Percentiles rank a stretch among this genome's conserved stretches.
Evolutionary conservation across 805 yeast species (phyloP).

Genomic region (Candida nitratophila): DNA sequence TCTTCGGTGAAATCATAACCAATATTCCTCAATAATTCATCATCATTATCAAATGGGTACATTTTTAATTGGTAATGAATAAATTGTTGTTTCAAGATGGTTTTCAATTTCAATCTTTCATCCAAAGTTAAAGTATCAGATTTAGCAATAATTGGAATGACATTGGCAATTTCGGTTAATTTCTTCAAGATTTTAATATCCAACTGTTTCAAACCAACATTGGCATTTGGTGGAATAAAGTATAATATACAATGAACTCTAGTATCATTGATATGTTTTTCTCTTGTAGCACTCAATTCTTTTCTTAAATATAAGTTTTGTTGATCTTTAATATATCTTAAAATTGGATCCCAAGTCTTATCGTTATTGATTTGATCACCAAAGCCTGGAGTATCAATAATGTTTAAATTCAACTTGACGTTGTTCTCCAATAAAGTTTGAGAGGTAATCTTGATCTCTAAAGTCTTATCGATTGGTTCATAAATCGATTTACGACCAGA

Average conservation of each 20-base stretch:
- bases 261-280: constrained; percentile 71
- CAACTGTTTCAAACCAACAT: constrained; percentile 69
- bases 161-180: constrained; percentile 84
- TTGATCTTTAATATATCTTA: constrained; percentile 92
- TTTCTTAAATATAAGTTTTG: constrained; percentile 85
- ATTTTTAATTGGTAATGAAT: constrained; percentile 62
- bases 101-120: constrained; percentile 78
- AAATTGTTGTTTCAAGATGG: constrained; percentile 70
- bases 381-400: constrained; percentile 96
- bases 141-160: constrained; percentile 93
- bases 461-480: constrained; percentile 78
- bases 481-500: constrained; percentile 61
- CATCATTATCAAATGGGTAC: constrained; percentile 49
- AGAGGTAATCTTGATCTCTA: constrained; percentile 70
- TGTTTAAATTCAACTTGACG: constrained; percentile 77
- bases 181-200: constrained; percentile 80
- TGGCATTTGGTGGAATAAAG: constrained; percentile 81
- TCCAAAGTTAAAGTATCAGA: constrained; percentile 82
- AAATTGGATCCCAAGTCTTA: constrained; percentile 94
- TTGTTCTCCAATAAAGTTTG: constrained; percentile 77
- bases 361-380: constrained; percentile 96
- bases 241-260: constrained; percentile 91
- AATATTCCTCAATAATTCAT: constrained; percentile 4
- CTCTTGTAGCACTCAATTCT: constrained; percentile 93
- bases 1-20: constrained; percentile 53